Percentiles rank a stretch among this genome's conserved stretches.
Evolutionary conservation across 2,329 filamentous ascomycete genomes (phyloP).

Genomic region (Thielaviopsis musarum): DNA sequence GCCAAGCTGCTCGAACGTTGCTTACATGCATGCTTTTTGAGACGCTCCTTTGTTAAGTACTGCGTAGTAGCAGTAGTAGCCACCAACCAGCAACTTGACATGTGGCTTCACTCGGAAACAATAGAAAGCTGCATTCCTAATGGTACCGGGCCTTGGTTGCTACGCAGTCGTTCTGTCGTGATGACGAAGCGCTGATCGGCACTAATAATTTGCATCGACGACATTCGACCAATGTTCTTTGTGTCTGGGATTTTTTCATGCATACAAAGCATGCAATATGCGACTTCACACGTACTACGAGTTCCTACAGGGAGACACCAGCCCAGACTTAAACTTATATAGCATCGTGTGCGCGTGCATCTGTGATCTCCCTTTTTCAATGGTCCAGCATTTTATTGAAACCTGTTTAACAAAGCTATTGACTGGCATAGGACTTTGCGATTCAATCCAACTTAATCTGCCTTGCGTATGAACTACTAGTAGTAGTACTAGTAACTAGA

Average conservation of each 20-base stretch:
- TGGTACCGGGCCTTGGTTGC: neutral
- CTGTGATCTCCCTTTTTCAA: neutral
- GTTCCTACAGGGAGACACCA: neutral
- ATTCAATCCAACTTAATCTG: neutral
- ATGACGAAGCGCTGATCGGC: neutral
- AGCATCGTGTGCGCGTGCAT: neutral
- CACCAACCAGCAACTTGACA: neutral
- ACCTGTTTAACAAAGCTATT: neutral
- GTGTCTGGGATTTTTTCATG: neutral
- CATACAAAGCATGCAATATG: neutral
- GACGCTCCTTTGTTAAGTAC: neutral
- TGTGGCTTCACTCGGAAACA: neutral
- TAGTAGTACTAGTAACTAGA: neutral
- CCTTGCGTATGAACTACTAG: neutral
- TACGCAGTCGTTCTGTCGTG: neutral
- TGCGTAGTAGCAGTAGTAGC: neutral
- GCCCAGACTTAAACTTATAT: neutral
- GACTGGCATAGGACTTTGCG: neutral
- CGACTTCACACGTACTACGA: neutral
- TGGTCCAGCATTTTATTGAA: neutral
- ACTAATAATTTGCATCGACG: neutral
- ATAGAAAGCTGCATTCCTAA: neutral
- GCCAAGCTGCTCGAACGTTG: neutral
- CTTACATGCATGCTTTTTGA: neutral
- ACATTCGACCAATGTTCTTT: neutral